Conservation (phyloP, 305 asterid species). For the Striga hermonthica region DNA sequence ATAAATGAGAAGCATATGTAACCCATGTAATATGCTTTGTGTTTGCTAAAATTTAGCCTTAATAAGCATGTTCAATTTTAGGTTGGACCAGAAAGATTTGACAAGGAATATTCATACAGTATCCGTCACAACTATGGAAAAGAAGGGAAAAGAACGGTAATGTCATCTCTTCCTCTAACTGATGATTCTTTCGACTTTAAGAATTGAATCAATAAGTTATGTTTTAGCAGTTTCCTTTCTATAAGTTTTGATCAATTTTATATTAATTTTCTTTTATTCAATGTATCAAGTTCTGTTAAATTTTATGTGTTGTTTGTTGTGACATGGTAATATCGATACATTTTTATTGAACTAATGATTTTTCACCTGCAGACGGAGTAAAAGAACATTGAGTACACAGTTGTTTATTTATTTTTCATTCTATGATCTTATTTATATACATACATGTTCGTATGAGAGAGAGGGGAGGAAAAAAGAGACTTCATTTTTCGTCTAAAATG, state of each 20-base stretch:
- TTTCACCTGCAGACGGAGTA: constrained; percentile 16
- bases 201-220: constrained; percentile 21
- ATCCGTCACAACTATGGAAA: constrained; percentile 93
- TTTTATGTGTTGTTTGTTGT: constrained; percentile 8
- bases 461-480: not conserved
- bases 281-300: not conserved
- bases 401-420: constrained; percentile 6
- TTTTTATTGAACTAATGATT: constrained; percentile 1
- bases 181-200: constrained; percentile 12
- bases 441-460: not conserved
- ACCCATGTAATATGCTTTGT: constrained; percentile 19
- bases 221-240: constrained; percentile 15
- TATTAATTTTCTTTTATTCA: not conserved
- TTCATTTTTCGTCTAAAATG: not conserved
- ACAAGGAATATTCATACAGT: constrained; percentile 89
- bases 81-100: constrained; percentile 96
- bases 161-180: constrained; percentile 27
- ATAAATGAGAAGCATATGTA: not conserved
- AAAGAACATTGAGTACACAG: not conserved
- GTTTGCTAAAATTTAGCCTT: not conserved
- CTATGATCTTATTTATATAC: not conserved
- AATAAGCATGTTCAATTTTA: constrained; percentile 30
- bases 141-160: constrained; percentile 98
- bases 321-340: constrained; percentile 5
- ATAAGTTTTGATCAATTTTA: not conserved